phyloP scores from a whole-genome alignment of 75 land plant genomes.

The Picea glauca region DNA sequence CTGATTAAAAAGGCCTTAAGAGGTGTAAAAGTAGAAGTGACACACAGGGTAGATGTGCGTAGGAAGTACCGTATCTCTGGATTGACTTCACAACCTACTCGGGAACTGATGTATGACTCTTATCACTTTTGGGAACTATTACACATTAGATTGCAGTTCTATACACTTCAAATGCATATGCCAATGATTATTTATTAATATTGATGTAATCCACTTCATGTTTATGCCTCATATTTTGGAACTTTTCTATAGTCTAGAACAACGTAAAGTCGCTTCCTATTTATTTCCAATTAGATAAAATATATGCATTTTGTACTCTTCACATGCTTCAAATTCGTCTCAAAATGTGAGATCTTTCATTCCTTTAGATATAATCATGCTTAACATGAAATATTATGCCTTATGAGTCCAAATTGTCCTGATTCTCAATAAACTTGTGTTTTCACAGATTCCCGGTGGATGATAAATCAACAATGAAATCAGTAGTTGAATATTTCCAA shows the following conservation, averaged over 20 bases:
- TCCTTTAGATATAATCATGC: too few species aligned
- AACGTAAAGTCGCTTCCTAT: too few species aligned
- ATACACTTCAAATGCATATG: not conserved
- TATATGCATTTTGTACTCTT: too few species aligned
- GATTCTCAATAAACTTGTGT: too few species aligned
- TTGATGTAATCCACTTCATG: not conserved
- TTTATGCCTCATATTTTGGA: not conserved
- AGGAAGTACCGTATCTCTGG: slow-evolving; percentile 72
- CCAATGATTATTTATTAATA: not conserved
- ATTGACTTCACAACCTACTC: slow-evolving; percentile 58
- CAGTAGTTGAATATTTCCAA: too few species aligned
- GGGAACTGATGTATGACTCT: slow-evolving; percentile 51
- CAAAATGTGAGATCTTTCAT: too few species aligned
- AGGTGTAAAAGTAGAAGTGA: slow-evolving; percentile 76
- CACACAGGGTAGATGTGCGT: slow-evolving; percentile 65
- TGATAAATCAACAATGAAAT: too few species aligned
- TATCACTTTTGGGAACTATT: not conserved
- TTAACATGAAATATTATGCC: too few species aligned
- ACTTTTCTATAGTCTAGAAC: not conserved
- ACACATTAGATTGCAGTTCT: not conserved
- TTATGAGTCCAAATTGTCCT: too few species aligned
- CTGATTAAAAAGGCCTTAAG: slow-evolving; percentile 68
- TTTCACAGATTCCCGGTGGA: too few species aligned
- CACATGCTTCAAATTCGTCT: too few species aligned
- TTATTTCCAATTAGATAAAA: too few species aligned